Evolutionary conservation across 768 basidiomycete species (phyloP), one percentile per base, ranked within the genome.

Genomic region (Scleroderma bovista): DNA sequence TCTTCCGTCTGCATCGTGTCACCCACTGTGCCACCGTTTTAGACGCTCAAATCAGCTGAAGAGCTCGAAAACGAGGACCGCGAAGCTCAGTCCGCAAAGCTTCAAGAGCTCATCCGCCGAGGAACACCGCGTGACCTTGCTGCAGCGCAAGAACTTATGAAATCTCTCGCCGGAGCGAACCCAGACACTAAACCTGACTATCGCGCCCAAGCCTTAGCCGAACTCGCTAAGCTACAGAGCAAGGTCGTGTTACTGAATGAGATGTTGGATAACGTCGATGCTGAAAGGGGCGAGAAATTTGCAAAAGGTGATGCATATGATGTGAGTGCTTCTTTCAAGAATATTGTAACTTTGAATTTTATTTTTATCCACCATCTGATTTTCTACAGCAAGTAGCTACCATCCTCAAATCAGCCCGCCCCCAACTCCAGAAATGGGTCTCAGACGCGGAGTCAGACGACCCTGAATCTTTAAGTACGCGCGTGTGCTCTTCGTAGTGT

Each of bases 341-440:
- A 29, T 29, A 29, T 29, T 22, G 17, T 22, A 38, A 13, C 34
- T 12, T 15, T 39, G 17, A 32, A 38, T 24, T 33, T 20, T 19
- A 20, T 24, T 2, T 16, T 23, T n/a, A 32, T 43, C 9, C 26
- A 16, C 33, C 46, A 31, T 51, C 9, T 3, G 52, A 11, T 3
- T 40, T 39, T 22, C n/a, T 33, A 26, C 59, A 91, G 86, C 96
- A 99, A 84, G 93, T 98, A 2, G 88, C 95, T 0, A 71, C 80
- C 1, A 83, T 95, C 34, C 79, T 96, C 13, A 75, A 73, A 24
- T 77, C 78, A 40, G 93, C 94, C 2, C 79, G 93, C 42, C 96
- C 96, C 0, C 97, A 88, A 72, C 79, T 98, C 40, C 96, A 99
- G 68, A 95, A 93, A 61, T 98, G 96, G 95, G 89, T 98, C 51